These are phyloP conservation scores for Podospora appendiculata DNA, from an alignment of 495 filamentous ascomycete species.

Conservation along the genomic window DNA sequence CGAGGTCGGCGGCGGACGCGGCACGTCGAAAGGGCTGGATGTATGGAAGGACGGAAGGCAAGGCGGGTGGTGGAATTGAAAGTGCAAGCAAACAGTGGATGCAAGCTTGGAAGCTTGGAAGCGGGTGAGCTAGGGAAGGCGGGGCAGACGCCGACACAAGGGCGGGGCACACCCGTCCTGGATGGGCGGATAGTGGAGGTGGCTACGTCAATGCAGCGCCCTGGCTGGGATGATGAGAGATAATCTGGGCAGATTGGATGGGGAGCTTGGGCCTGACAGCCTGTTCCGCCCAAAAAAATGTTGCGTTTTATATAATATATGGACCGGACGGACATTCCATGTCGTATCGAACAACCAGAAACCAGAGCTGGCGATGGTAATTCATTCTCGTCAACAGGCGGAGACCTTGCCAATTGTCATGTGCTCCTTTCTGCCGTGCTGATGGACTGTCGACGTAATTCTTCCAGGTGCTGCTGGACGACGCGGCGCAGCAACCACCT, in stretches of 20 bases:
- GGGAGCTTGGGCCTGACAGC: no score
- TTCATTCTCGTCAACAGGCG: background rate
- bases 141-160: constrained; percentile 14
- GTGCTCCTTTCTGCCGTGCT: background rate
- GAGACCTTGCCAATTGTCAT: background rate
- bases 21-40: background rate
- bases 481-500: constrained; percentile 8
- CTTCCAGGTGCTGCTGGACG: background rate
- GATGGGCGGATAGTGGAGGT: no score
- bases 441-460: constrained; percentile 23
- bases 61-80: background rate
- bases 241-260: background rate
- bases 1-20: background rate
- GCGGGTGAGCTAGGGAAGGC: constrained; percentile 5
- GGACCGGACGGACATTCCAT: no score
- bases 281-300: background rate
- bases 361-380: background rate
- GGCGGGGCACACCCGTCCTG: constrained; percentile 9
- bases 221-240: background rate
- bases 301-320: background rate
- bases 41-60: background rate
- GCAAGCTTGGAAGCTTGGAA: background rate
- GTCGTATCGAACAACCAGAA: background rate
- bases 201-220: background rate
- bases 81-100: background rate